These are phyloP conservation scores for Lyophyllum decastes DNA, from an alignment of 768 basidiomycete species.

Conservation along the genomic window DNA sequence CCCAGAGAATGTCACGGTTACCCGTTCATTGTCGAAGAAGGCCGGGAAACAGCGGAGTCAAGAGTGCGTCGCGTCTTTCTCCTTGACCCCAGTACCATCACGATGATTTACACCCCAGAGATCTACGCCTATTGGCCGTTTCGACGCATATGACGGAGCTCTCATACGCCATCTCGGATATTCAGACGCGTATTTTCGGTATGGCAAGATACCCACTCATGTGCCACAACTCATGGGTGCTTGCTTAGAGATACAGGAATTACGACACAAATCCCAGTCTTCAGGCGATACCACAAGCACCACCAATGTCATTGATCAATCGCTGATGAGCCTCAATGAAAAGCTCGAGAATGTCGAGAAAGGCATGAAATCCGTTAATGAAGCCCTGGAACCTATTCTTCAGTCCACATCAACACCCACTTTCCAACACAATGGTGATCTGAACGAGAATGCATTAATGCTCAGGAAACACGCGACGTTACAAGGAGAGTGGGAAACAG, in stretches of 20 bases:
- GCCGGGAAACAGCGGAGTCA: slow-evolving; percentile 59
- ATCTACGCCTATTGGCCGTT: slow-evolving; percentile 73
- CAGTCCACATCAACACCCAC: slow-evolving; percentile 50
- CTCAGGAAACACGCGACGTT: slow-evolving; percentile 77
- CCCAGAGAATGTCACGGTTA: slow-evolving; percentile 76
- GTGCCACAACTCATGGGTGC: slow-evolving; percentile 5
- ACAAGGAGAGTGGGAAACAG: slow-evolving; percentile 75
- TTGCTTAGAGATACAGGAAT: slow-evolving; percentile 81
- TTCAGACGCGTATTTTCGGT: slow-evolving; percentile 92
- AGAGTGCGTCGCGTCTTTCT: slow-evolving; percentile 55
- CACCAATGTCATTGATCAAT: slow-evolving; percentile 76
- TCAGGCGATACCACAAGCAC: slow-evolving; percentile 57
- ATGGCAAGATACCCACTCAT: slow-evolving; percentile 11
- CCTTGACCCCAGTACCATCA: slow-evolving; percentile 2
- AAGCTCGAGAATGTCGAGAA: slow-evolving; percentile 71
- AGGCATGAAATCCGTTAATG: slow-evolving; percentile 69
- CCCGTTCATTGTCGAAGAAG: slow-evolving; percentile 43
- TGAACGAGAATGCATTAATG: slow-evolving; percentile 48
- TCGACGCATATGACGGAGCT: slow-evolving; percentile 88
- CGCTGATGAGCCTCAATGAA: slow-evolving; percentile 78
- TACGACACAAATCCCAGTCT: slow-evolving; percentile 83
- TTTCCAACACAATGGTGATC: slow-evolving; percentile 34
- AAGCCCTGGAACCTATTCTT: slow-evolving; percentile 63
- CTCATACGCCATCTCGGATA: slow-evolving; percentile 84
- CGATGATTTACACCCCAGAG: slow-evolving; percentile 40